A percentile compares a stretch with the other conserved stretches of the same genome.
These are phyloP conservation scores for Geotrichum carabidarum DNA, from an alignment of 1,139 yeast species.

Conservation along the genomic window DNA sequence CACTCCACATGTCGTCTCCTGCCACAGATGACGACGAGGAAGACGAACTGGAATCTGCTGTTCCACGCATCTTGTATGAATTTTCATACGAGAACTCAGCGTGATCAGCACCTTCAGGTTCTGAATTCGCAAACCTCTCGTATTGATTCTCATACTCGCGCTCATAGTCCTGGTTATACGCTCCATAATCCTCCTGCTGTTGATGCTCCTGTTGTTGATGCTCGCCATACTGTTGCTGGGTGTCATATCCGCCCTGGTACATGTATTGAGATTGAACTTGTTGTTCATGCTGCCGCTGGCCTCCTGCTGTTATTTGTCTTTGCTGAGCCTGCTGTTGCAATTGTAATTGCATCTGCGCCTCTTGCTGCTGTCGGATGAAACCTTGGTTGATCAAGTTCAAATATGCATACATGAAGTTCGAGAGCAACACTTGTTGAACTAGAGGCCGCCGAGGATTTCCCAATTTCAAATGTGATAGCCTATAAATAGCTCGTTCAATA, in stretches of 20 bases:
- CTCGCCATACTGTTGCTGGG: background rate
- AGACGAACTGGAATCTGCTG: conserved; percentile 28
- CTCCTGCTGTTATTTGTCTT: conserved; percentile 6
- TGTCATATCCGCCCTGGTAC: conserved; percentile 18
- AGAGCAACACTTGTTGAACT: conserved; percentile 82
- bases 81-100: conserved; percentile 20
- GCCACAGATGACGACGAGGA: conserved; percentile 27
- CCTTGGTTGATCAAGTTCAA: conserved; percentile 85
- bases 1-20: conserved; percentile 31
- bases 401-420: conserved; percentile 97
- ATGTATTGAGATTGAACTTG: conserved; percentile 10
- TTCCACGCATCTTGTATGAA: conserved; percentile 13
- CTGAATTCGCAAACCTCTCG: conserved; percentile 17
- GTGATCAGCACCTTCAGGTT: conserved; percentile 13
- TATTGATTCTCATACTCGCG: conserved; percentile 21
- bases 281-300: background rate
- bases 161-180: conserved; percentile 18
- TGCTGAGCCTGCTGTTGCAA: conserved; percentile 26
- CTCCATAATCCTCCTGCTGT: conserved; percentile 6
- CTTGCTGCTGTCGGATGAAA: conserved; percentile 37
- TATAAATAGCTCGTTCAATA: conserved; percentile 90
- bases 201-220: conserved; percentile 7
- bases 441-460: conserved; percentile 91
- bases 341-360: conserved; percentile 18
- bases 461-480: conserved; percentile 83